phyloP scores from a whole-genome alignment of 768 basidiomycete genomes.

The Lentinula aciculospora region DNA sequence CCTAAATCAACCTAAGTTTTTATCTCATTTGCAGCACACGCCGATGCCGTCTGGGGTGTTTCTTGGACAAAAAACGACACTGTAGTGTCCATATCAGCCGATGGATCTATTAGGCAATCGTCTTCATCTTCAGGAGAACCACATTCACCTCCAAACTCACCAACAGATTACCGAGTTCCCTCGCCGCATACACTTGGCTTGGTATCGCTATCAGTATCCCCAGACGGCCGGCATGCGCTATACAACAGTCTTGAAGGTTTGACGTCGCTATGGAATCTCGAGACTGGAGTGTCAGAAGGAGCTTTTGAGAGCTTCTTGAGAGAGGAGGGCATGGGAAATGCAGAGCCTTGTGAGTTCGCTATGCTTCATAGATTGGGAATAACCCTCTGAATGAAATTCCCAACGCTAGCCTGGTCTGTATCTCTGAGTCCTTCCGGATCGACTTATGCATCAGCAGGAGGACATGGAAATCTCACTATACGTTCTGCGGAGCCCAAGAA shows the following conservation, averaged over 20 bases:
- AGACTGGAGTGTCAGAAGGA: conserved; percentile 53
- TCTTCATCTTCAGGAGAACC: conserved; percentile 61
- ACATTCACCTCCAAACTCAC: conserved; percentile 23
- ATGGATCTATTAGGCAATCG: conserved; percentile 75
- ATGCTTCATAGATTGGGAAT: not conserved
- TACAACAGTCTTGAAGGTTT: conserved; percentile 85
- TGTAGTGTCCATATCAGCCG: conserved; percentile 68
- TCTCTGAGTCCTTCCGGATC: conserved; percentile 75
- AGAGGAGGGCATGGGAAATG: conserved; percentile 31
- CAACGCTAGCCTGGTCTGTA: conserved; percentile 68
- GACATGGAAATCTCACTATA: conserved; percentile 64
- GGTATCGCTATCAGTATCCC: conserved; percentile 70
- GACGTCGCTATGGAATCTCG: conserved; percentile 70
- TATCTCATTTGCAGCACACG: conserved; percentile 52
- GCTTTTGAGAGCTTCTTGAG: conserved; percentile 71
- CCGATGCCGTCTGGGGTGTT: conserved; percentile 75
- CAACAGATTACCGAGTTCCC: conserved; percentile 22
- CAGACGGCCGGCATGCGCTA: conserved; percentile 59
- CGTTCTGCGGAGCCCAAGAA: conserved; percentile 63
- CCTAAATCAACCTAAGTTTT: conserved; percentile 17
- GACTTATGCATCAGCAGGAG: conserved; percentile 71
- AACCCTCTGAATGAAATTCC: not conserved
- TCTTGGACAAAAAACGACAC: conserved; percentile 64
- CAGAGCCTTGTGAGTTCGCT: conserved; percentile 61
- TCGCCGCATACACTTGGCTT: conserved; percentile 80